Evolutionary conservation across 371 early-diverging fungal species (phyloP).

Genomic region (Mortierella sp.): DNA sequence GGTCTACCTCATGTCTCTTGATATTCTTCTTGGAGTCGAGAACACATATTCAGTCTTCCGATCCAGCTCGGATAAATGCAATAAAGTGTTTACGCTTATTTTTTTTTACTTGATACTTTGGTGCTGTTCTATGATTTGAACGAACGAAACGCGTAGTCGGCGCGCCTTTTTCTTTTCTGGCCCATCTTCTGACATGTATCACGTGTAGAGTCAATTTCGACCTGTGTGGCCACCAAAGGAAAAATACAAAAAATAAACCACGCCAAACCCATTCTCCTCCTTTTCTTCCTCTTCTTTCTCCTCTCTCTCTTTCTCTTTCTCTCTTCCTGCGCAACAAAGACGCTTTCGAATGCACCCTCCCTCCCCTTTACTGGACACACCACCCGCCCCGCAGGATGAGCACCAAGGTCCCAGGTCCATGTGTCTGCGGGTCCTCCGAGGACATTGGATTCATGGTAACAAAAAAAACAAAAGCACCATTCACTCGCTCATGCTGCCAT

Average conservation of each 20-base stretch:
- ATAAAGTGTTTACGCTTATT: too few species aligned
- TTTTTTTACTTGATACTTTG: too few species aligned
- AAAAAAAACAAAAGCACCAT: neutral
- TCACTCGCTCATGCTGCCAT: too few species aligned
- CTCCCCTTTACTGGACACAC: neutral
- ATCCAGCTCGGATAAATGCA: too few species aligned
- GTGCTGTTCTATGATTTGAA: too few species aligned
- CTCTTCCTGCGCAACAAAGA: neutral
- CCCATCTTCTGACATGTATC: neutral
- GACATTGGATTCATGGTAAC: slow-evolving; percentile 44
- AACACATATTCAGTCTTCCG: too few species aligned
- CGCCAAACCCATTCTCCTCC: neutral
- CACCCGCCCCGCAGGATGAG: slow-evolving; percentile 20
- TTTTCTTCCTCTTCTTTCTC: too few species aligned
- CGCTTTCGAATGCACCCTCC: neutral
- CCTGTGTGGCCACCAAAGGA: neutral
- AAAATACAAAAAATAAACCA: too few species aligned
- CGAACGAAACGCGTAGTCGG: too few species aligned
- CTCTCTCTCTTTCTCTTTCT: too few species aligned
- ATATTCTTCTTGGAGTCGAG: too few species aligned
- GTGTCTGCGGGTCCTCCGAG: slow-evolving; percentile 38
- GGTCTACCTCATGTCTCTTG: too few species aligned
- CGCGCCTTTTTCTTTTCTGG: neutral
- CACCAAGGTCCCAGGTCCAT: slow-evolving; percentile 11
- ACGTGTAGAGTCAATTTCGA: neutral